These are phyloP conservation scores for Notholithocarpus densiflorus DNA, from an alignment of 306 rosid genomes.

Conservation along the genomic window DNA sequence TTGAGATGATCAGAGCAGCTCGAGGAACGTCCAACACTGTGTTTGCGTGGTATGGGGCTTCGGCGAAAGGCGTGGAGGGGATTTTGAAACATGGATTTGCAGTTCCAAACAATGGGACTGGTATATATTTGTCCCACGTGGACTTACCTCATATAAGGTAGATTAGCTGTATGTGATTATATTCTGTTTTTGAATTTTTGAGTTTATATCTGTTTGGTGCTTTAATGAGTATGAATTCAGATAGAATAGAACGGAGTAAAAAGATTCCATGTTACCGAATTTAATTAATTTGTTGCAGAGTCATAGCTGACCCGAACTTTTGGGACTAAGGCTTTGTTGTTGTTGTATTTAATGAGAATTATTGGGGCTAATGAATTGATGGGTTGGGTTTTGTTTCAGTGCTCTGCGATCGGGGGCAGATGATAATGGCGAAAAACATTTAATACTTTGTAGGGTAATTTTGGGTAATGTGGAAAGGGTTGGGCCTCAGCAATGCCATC, in stretches of 20 bases:
- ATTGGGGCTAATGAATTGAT: background rate
- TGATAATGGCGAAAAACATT: constrained; percentile 42
- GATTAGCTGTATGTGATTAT: background rate
- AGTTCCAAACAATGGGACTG: constrained; percentile 31
- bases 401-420: constrained; percentile 37
- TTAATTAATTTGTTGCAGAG: too few species aligned
- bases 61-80: constrained; percentile 25
- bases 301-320: too few species aligned
- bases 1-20: constrained; percentile 28
- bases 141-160: constrained; percentile 47
- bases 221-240: too few species aligned
- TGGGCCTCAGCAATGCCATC: constrained; percentile 37
- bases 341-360: background rate
- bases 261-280: too few species aligned
- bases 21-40: constrained; percentile 48
- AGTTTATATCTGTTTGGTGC: too few species aligned
- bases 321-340: too few species aligned
- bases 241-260: too few species aligned
- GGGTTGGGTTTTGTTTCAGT: constrained; percentile 32
- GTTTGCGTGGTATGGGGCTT: constrained; percentile 53
- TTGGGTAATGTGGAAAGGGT: constrained; percentile 59
- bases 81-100: constrained; percentile 52
- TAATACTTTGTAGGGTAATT: constrained; percentile 54
- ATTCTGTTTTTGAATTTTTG: background rate
- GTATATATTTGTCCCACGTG: constrained; percentile 40